Evolutionary conservation across 768 basidiomycete species (phyloP).

Genomic region (Russula sp.): DNA sequence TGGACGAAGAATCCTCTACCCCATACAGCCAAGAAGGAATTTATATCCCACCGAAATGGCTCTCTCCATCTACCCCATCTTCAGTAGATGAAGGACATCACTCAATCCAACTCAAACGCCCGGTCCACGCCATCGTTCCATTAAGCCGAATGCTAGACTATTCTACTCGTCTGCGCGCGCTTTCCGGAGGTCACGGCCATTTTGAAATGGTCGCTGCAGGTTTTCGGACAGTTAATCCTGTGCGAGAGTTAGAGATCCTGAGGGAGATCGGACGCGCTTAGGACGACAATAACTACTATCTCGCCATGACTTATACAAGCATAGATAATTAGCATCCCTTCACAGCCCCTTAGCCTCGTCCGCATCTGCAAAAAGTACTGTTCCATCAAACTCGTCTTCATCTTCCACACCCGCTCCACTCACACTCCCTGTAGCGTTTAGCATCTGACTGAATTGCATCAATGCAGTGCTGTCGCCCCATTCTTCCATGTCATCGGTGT

Average conservation of each 20-base stretch:
- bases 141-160: conserved; percentile 81
- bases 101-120: conserved; percentile 45
- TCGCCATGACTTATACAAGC: conserved; percentile 10
- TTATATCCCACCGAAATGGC: conserved; percentile 67
- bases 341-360: conserved; percentile 64
- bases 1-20: conserved; percentile 36
- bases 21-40: conserved; percentile 53
- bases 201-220: conserved; percentile 81
- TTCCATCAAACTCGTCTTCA: conserved; percentile 70
- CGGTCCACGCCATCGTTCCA: conserved; percentile 67
- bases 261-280: conserved; percentile 72
- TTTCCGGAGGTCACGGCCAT: conserved; percentile 75
- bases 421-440: conserved; percentile 52
- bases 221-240: conserved; percentile 59
- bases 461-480: conserved; percentile 46
- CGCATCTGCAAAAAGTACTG: conserved; percentile 74
- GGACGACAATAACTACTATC: conserved; percentile 14
- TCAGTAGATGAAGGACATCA: conserved; percentile 27
- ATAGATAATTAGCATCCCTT: conserved; percentile 16
- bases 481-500: conserved; percentile 31
- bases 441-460: conserved; percentile 69
- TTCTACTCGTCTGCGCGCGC: conserved; percentile 66
- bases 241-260: conserved; percentile 64
- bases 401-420: conserved; percentile 59
- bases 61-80: conserved; percentile 59